These are phyloP conservation scores for Ascochyta koolunga DNA, from an alignment of 2,329 filamentous ascomycete genomes.

Conservation along the genomic window DNA sequence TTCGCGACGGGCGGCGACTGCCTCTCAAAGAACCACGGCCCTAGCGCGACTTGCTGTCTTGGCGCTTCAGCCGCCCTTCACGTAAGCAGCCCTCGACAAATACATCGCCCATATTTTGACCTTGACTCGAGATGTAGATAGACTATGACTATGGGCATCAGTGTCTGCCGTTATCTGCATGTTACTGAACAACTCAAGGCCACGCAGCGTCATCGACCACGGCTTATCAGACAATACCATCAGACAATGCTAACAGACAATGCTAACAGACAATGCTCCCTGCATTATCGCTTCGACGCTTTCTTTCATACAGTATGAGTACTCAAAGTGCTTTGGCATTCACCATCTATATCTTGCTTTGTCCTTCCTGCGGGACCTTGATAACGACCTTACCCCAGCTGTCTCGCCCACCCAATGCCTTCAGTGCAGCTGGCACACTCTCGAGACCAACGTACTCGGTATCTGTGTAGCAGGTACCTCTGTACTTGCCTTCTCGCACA, in stretches of 20 bases:
- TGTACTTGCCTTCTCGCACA: slow-evolving; percentile 78
- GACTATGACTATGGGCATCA: too few species aligned
- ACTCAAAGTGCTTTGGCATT: background rate
- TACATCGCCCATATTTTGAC: background rate
- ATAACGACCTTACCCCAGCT: slow-evolving; percentile 98
- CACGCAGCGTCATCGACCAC: too few species aligned
- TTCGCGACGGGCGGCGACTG: slow-evolving; percentile 32
- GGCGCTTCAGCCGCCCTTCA: background rate
- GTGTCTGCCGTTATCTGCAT: too few species aligned
- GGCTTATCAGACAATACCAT: too few species aligned
- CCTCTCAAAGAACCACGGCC: slow-evolving; percentile 28
- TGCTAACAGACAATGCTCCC: too few species aligned
- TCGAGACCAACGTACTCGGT: slow-evolving; percentile 83
- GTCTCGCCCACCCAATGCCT: slow-evolving; percentile 76
- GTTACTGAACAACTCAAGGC: too few species aligned
- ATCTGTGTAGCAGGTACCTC: slow-evolving; percentile 81
- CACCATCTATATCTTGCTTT: slow-evolving; percentile 42
- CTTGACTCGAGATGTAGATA: background rate
- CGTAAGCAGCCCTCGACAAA: background rate
- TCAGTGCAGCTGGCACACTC: slow-evolving; percentile 74
- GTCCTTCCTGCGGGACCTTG: slow-evolving; percentile 69
- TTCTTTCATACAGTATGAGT: background rate
- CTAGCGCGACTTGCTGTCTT: slow-evolving; percentile 12
- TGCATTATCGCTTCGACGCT: background rate
- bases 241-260: too few species aligned